Conservation (phyloP, 1,139 yeast species). For the Blastobotrys arbuscula region DNA sequence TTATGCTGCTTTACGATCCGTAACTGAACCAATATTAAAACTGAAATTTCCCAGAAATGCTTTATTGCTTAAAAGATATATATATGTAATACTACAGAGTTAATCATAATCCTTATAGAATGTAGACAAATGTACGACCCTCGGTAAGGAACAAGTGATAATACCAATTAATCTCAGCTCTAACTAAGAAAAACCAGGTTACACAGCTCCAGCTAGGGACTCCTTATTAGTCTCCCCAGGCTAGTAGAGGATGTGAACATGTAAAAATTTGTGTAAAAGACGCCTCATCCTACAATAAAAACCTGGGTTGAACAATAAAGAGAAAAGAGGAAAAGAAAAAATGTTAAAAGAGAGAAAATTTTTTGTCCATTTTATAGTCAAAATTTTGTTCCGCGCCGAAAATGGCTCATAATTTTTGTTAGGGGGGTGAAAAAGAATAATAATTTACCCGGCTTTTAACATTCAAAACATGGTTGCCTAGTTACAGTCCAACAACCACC, state of each 20-base stretch:
- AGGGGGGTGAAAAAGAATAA: no score
- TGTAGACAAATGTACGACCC: conserved; percentile 25
- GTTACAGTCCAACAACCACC: no score
- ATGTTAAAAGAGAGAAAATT: background rate
- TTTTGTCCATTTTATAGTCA: background rate
- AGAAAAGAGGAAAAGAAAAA: conserved; percentile 2
- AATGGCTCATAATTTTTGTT: no score
- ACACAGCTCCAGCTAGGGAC: conserved; percentile 34
- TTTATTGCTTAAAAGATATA: no score
- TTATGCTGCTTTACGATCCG: no score
- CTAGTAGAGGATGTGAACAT: conserved; percentile 25
- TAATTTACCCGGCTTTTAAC: no score
- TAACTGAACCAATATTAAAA: no score
- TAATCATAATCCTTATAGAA: background rate
- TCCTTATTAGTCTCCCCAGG: conserved; percentile 23
- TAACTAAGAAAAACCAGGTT: conserved; percentile 11
- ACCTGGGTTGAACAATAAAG: conserved; percentile 27
- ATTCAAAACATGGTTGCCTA: no score
- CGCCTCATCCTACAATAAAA: conserved; percentile 28
- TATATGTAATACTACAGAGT: no score
- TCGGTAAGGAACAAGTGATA: conserved; percentile 32
- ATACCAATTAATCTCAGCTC: conserved; percentile 13
- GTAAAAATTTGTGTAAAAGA: conserved; percentile 12
- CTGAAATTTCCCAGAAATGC: no score
- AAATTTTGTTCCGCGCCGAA: no score